Evolutionary conservation across 208 protist genomes (phyloP).

Genomic region (Tritrichomonas foetus): DNA sequence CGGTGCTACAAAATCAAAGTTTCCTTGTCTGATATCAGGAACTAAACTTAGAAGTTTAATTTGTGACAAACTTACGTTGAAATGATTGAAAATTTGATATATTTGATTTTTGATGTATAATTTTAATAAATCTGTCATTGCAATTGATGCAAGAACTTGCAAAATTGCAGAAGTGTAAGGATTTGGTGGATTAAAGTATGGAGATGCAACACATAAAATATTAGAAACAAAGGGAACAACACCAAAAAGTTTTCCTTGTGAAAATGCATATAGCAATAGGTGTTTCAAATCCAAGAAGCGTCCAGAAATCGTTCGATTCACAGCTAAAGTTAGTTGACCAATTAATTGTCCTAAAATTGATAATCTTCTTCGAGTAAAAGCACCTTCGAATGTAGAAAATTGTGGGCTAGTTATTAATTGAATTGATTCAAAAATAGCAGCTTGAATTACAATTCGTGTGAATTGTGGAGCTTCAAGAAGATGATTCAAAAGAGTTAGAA

Average conservation of each 20-base stretch:
- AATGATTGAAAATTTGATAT: not conserved
- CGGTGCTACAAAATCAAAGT: not conserved
- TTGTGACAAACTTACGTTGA: not conserved
- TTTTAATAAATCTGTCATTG: not conserved
- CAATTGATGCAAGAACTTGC: not conserved
- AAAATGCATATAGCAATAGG: not conserved
- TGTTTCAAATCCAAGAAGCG: not conserved
- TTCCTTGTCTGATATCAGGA: not conserved
- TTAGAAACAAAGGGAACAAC: not conserved
- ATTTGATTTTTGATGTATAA: constrained; percentile 1
- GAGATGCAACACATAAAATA: not conserved
- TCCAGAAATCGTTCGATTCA: not conserved
- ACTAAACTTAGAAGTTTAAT: not conserved
- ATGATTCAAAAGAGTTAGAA: not conserved
- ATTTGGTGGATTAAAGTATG: not conserved
- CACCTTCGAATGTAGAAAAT: not conserved
- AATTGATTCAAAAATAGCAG: not conserved
- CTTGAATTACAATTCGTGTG: not conserved
- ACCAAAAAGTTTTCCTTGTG: constrained; percentile 28
- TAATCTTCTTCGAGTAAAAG: not conserved
- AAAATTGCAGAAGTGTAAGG: not conserved
- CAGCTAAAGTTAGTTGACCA: not conserved
- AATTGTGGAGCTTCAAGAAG: not conserved
- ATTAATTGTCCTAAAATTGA: constrained; percentile 5
- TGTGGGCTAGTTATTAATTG: not conserved